These are phyloP conservation scores for Populus hybrid DNA, from an alignment of 441 rosid species.

Conservation along the genomic window DNA sequence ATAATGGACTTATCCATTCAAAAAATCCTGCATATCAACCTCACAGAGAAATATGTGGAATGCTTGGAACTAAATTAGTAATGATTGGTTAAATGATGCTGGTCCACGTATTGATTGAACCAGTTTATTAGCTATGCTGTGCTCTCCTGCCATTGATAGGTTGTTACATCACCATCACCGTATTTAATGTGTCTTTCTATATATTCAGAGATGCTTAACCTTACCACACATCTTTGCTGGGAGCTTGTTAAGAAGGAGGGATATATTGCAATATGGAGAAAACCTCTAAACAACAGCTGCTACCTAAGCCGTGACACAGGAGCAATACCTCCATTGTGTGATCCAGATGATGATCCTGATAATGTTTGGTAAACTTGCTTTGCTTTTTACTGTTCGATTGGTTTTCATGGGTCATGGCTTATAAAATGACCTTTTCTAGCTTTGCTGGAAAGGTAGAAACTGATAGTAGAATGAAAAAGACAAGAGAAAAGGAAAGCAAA, in stretches of 20 bases:
- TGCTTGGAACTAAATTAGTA: not conserved
- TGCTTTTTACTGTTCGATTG: not conserved
- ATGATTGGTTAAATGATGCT: not conserved
- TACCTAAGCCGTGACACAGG: conserved; percentile 74
- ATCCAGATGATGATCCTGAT: conserved; percentile 81
- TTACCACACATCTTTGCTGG: conserved; percentile 93
- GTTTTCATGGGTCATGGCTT: not conserved
- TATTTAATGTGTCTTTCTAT: conserved; percentile 19
- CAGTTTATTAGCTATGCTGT: not conserved
- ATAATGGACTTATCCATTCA: not conserved
- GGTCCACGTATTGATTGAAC: not conserved
- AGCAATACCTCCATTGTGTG: conserved; percentile 72
- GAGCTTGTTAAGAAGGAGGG: conserved; percentile 93
- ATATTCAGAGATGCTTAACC: conserved; percentile 83
- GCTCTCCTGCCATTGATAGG: not conserved
- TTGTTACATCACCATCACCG: conserved; percentile 5
- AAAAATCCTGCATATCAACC: not conserved
- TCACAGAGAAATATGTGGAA: not conserved
- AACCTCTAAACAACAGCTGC: conserved; percentile 79
- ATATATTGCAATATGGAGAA: conserved; percentile 92
- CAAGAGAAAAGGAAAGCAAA: not conserved
- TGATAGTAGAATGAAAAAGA: not conserved
- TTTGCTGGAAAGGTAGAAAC: not conserved
- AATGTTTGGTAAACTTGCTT: conserved; percentile 62
- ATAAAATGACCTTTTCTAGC: not conserved